A percentile compares a stretch with the other conserved stretches of the same genome.
phyloP scores from a whole-genome alignment of 495 filamentous ascomycete species.

The Penicillium bovifimosum region DNA sequence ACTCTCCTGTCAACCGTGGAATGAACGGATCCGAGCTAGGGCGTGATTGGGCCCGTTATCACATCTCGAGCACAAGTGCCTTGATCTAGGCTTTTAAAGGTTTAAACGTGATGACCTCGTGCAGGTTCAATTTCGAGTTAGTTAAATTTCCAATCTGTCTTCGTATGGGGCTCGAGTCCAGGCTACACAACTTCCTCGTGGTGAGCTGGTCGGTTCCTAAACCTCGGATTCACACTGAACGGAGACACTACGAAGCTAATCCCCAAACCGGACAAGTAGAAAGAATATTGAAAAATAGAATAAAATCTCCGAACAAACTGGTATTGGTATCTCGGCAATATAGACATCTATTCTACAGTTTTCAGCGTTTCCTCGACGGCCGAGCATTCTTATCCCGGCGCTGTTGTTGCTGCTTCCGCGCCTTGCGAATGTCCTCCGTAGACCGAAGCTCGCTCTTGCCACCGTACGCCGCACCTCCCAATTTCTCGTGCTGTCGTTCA shows the following conservation, averaged over 20 bases:
- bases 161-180: background rate
- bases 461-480: slow-evolving; percentile 49
- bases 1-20: too few relatives aligned
- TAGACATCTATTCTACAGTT: slow-evolving; percentile 6
- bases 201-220: background rate
- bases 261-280: background rate
- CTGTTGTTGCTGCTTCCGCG: slow-evolving; percentile 66
- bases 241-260: too few relatives aligned
- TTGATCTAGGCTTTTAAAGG: background rate
- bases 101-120: slow-evolving; percentile 6
- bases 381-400: slow-evolving; percentile 84
- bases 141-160: background rate
- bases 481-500: slow-evolving; percentile 49
- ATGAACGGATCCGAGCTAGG: background rate
- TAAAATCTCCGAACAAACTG: background rate
- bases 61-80: background rate
- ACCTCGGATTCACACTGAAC: slow-evolving; percentile 1
- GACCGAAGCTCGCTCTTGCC: slow-evolving; percentile 77
- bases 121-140: background rate
- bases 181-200: slow-evolving; percentile 2
- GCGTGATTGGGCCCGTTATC: slow-evolving; percentile 4
- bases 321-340: slow-evolving; percentile 7
- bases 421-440: slow-evolving; percentile 79
- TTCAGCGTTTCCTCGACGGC: slow-evolving; percentile 51
- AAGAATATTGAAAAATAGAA: background rate